phyloP scores from a whole-genome alignment of 1,139 yeast genomes.

The Blastobotrys aristatus region DNA sequence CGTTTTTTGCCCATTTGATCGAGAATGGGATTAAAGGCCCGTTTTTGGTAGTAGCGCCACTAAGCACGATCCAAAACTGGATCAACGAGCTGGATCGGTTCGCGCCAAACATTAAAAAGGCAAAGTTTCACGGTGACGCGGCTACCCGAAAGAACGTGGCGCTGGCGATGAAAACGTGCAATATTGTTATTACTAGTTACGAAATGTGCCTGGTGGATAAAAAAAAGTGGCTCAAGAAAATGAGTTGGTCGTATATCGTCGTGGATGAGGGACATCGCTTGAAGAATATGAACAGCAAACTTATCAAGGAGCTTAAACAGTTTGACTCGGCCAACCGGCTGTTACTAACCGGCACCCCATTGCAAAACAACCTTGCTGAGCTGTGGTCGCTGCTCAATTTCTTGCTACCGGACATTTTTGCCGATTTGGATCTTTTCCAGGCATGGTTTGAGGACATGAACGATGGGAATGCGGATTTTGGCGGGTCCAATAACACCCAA shows the following conservation, averaged over 20 bases:
- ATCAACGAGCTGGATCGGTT: constrained; percentile 60
- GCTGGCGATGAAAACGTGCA: constrained; percentile 16
- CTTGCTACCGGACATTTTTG: constrained; percentile 85
- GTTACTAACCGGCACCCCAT: constrained; percentile 85
- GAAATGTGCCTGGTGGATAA: constrained; percentile 73
- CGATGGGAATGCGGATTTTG: constrained; percentile 30
- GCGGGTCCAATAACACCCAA: constrained; percentile 42
- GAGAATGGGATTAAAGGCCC: constrained; percentile 84
- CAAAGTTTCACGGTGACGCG: constrained; percentile 65
- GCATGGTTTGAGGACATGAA: constrained; percentile 86
- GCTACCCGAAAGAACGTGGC: constrained; percentile 46
- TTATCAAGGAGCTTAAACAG: constrained; percentile 65
- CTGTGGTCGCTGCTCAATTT: constrained; percentile 88
- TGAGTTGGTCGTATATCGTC: constrained; percentile 74
- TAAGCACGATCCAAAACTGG: constrained; percentile 88
- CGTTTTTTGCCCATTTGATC: constrained; percentile 67
- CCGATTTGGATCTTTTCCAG: constrained; percentile 81
- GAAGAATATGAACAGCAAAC: constrained; percentile 72
- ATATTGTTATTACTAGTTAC: constrained; percentile 71
- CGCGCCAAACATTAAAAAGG: constrained; percentile 59
- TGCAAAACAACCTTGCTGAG: constrained; percentile 84
- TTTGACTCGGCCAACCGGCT: constrained; percentile 59
- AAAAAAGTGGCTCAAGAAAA: constrained; percentile 40
- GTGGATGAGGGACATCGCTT: constrained; percentile 96
- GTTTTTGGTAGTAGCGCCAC: constrained; percentile 78